Base-by-base conservation (phyloP, 257 asterid species). In the Catharanthus roseus region DNA sequence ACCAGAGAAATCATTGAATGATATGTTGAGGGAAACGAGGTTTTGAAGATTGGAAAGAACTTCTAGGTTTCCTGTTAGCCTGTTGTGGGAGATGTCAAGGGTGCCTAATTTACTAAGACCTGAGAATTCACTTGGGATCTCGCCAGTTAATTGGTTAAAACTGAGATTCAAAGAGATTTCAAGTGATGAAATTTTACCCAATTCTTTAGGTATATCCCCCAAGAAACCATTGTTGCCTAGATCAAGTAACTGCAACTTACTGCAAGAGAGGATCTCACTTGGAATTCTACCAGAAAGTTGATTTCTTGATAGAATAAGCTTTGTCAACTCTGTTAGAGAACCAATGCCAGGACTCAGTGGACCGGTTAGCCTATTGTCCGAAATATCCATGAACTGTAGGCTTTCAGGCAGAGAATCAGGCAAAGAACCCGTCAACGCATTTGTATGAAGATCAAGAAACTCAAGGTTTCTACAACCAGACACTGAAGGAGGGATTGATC, bases 151-250 rank as follows among this genome's bases (percentile, higher is more conserved):
- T 23, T 84, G 95, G 75, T 95, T 95, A 44, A 73, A 83, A 77
- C 97, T 95, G 67, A 95, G 96, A 79, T 95, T 95, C 21, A 95
- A 92, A 15, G 96, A 80, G 87, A 95, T 95, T 71, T 89, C 99
- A 26, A 95, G 96, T 1, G 96, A 82, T 16, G 96, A 91, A 66
- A 95, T 88, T 62, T 51, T 85, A 54, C 95, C 96, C 55, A 95
- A 65, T 70, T 86, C 96, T 75, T 82, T 85, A 0, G 96, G 96
- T 51, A 95, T 74, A 10, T 84, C 79, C 1, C 96, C 96, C 1
- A 87, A 87, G 78, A 95, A 88, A 11, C 81, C 85, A 49, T 95
- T 95, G 80, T 45, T 80, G 28, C 99, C 96, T 13, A 95, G 88
- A 77, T 95, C 99, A 66, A 95, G 58, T 82, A 89, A 18, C 70